phyloP scores from a whole-genome alignment of 1,284 basidiomycete species.

The Tremellales sp. region DNA sequence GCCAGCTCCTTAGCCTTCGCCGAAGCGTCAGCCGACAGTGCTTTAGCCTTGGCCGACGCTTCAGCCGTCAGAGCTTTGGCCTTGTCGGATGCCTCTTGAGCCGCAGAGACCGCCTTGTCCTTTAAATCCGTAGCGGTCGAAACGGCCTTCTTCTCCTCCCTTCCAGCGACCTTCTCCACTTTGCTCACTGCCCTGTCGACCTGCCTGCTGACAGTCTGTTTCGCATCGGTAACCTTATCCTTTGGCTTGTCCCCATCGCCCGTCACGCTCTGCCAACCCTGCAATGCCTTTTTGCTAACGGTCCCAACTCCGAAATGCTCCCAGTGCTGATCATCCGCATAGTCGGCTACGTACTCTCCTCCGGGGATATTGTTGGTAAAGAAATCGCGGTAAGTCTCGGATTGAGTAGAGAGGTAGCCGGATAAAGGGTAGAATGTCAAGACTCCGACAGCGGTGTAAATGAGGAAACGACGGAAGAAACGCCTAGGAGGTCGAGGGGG shows the following conservation, averaged over 20 bases:
- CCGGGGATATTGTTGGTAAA: conserved; percentile 53
- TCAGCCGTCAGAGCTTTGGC: conserved; percentile 16
- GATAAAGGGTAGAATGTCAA: conserved; percentile 51
- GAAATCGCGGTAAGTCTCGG: conserved; percentile 52
- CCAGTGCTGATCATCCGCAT: conserved; percentile 72
- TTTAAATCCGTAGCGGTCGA: conserved; percentile 29
- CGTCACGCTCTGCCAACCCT: conserved; percentile 21
- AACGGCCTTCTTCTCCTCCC: conserved; percentile 11
- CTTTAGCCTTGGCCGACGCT: conserved; percentile 4
- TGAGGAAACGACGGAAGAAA: conserved; percentile 44
- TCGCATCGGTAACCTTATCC: conserved; percentile 48
- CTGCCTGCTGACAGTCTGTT: conserved; percentile 29
- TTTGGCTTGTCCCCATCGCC: conserved; percentile 50
- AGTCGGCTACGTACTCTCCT: conserved; percentile 71
- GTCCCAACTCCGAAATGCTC: conserved; percentile 55
- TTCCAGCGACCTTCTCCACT: conserved; percentile 55
- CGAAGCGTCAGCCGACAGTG: neutral
- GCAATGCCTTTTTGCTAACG: conserved; percentile 57
- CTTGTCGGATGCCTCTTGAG: conserved; percentile 25
- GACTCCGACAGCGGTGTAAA: conserved; percentile 46
- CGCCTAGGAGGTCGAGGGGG: conserved; percentile 22
- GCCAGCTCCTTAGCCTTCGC: conserved; percentile 5
- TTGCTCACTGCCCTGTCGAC: conserved; percentile 25
- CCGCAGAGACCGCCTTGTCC: conserved; percentile 25
- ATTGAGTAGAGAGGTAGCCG: conserved; percentile 48